A percentile compares a stretch with the other conserved stretches of the same genome.
phyloP scores from a whole-genome alignment of 208 protist species.

The Leishmania lainsoni region DNA sequence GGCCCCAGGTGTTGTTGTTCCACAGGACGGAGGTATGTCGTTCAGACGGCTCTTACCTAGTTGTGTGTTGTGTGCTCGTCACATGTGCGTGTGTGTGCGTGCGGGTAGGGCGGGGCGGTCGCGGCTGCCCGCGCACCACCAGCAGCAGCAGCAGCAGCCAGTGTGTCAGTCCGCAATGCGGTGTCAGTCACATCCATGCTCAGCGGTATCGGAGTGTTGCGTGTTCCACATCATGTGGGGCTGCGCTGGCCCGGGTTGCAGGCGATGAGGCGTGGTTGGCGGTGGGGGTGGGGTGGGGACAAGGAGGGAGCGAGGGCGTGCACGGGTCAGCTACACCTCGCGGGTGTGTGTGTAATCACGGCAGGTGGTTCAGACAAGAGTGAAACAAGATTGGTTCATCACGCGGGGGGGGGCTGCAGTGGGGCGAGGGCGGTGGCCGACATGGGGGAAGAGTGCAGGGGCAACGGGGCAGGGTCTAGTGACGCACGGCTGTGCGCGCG shows the following conservation, averaged over 20 bases:
- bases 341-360: constrained; percentile 10
- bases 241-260: neutral
- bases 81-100: constrained; percentile 13
- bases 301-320: neutral
- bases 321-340: constrained; percentile 12
- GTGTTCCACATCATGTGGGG: constrained; percentile 25
- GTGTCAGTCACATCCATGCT: constrained; percentile 30
- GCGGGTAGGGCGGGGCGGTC: neutral
- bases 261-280: neutral
- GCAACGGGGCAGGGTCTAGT: neutral
- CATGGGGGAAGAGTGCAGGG: neutral
- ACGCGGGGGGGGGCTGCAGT: neutral
- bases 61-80: constrained; percentile 26
- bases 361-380: constrained; percentile 12
- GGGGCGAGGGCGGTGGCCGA: neutral
- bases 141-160: constrained; percentile 4
- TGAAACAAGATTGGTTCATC: constrained; percentile 16
- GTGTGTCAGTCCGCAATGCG: constrained; percentile 19
- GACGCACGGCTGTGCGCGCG: neutral
- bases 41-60: constrained; percentile 43
- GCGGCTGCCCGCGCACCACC: neutral
- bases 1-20: constrained; percentile 21
- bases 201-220: constrained; percentile 44
- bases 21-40: constrained; percentile 31
- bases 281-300: neutral